Conservation (phyloP, 768 basidiomycete genomes). For the Rhizopogon vinicolor region DNA sequence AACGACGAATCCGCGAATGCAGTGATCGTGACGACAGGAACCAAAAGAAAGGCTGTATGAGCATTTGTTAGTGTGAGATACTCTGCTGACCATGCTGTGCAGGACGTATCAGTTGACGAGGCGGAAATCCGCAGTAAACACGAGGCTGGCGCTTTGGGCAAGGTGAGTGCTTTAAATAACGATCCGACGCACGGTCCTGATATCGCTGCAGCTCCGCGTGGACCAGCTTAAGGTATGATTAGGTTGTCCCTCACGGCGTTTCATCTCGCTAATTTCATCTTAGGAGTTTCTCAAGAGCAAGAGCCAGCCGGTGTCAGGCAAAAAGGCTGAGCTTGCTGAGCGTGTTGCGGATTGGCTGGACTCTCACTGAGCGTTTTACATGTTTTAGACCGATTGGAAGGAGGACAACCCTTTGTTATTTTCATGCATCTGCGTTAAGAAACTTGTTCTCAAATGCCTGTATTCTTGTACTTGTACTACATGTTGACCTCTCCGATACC, state of each 20-base stretch:
- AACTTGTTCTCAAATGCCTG: background rate
- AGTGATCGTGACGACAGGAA: constrained; percentile 42
- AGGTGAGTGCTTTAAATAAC: constrained; percentile 42
- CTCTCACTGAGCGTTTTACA: constrained; percentile 15
- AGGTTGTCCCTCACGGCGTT: constrained; percentile 1
- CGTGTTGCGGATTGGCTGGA: constrained; percentile 63
- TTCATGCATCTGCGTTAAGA: background rate
- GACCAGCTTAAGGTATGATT: constrained; percentile 71
- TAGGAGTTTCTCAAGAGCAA: constrained; percentile 76
- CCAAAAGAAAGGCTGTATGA: constrained; percentile 73
- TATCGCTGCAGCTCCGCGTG: constrained; percentile 54
- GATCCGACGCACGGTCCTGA: background rate
- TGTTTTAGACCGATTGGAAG: background rate
- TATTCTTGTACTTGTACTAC: background rate
- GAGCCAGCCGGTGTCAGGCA: constrained; percentile 56
- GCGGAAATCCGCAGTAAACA: constrained; percentile 69
- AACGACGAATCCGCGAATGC: constrained; percentile 62
- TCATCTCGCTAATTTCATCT: constrained; percentile 5
- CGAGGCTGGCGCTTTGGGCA: constrained; percentile 53
- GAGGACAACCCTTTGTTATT: background rate
- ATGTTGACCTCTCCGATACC: background rate
- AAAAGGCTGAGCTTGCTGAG: constrained; percentile 68
- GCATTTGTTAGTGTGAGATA: constrained; percentile 2
- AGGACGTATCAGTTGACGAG: constrained; percentile 67
- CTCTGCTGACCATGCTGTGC: constrained; percentile 4